Evolutionary conservation across 2,329 filamentous ascomycete genomes (phyloP).

Genomic region (Neofusicoccum parvum): DNA sequence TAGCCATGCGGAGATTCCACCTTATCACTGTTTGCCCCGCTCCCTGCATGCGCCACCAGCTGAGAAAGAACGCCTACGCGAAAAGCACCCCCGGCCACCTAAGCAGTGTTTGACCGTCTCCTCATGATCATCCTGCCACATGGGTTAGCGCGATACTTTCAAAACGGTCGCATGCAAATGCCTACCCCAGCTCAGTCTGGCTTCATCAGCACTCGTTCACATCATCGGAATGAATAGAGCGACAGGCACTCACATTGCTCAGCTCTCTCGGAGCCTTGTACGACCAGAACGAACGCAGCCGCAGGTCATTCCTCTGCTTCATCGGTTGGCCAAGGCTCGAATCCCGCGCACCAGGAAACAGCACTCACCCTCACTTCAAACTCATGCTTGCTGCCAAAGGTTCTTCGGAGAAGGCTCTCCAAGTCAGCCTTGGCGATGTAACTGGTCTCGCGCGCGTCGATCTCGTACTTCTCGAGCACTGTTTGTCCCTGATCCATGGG

Average conservation of each 20-base stretch:
- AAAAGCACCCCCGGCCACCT: neutral
- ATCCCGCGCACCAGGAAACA: neutral
- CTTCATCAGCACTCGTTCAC: neutral
- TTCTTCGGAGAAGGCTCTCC: neutral
- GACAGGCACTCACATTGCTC: neutral
- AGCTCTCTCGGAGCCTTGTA: neutral
- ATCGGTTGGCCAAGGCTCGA: neutral
- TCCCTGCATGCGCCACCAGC: conserved; percentile 1
- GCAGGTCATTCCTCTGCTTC: neutral
- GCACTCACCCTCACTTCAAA: conserved; percentile 1
- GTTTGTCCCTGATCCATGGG: neutral
- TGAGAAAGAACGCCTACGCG: neutral
- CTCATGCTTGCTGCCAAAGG: neutral
- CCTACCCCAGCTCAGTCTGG: neutral
- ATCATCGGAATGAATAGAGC: neutral
- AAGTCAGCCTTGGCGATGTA: conserved; percentile 9
- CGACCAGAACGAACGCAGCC: neutral
- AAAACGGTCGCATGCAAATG: neutral
- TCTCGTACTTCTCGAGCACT: neutral
- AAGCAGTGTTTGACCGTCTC: neutral
- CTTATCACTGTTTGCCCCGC: neutral
- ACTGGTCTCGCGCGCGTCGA: conserved; percentile 5
- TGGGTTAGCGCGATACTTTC: neutral
- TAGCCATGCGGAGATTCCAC: neutral
- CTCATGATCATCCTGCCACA: neutral